Base-by-base conservation (phyloP, 2,329 filamentous ascomycete species). In the Penicillium sp. region DNA sequence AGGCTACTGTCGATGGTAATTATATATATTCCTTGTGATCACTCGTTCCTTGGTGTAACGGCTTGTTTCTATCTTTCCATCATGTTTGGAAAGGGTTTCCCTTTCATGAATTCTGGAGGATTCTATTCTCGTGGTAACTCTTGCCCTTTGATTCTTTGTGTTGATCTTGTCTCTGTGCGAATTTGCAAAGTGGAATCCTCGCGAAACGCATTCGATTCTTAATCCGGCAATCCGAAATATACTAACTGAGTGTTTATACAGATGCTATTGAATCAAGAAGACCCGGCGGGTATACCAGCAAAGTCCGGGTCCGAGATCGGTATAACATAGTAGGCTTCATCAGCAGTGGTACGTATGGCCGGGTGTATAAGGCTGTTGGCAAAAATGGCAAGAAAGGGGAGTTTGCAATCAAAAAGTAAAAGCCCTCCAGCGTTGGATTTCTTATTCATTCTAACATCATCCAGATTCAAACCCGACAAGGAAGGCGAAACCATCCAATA, bases 261-360 rank as follows among this genome's bases (percentile, higher is more conserved):
- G 69, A 72, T 51, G 58, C 60, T n/a, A 33, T 63, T 52, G 68
- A 70, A 42, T 53, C 61, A 19, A 66, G 69, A 51, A 72, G 65
- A 53, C 70, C 75, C 57, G 67, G 70, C 55, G 72, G 69, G 31
- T 83, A 83, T 61, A 76, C 75, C 43, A 80, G 75, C 66, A 95
- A 95, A 70, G 87, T 93, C 56, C 84, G 88, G 55, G 88, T 97
- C 51, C 85, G 85, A 53, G 91, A 97, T 70, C 85, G 87, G 59
- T 98, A 97, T 72, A 89, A 93, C 61, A 93, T 98, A 61, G 85
- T 98, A 49, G 93, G 93, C 38, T 98, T 98, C 76, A 98, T 98
- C 62, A 95, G 88, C 66, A 95, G 88, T 60, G 93, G 93, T 41
- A 98, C 93, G 15, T 98, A 98, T 79, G 93, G 93, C 32, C 85